A percentile compares a stretch with the other conserved stretches of the same genome.
Conservation (phyloP, 305 asterid genomes). For the Fraxinus platypoda region DNA sequence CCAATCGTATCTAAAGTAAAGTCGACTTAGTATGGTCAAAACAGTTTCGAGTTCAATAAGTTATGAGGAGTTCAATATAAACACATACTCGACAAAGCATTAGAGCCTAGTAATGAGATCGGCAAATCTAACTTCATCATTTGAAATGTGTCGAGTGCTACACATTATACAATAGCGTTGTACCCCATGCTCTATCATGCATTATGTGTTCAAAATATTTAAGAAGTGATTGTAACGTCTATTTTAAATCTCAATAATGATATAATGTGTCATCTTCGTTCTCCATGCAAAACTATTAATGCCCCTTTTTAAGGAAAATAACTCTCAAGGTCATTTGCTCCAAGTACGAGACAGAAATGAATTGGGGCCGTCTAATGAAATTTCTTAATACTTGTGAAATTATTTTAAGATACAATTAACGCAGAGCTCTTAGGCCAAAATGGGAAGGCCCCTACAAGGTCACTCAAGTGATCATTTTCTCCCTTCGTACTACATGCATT, state of each 20-base stretch:
- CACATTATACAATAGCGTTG: neutral
- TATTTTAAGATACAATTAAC: neutral
- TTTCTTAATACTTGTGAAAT: neutral
- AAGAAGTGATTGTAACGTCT: neutral
- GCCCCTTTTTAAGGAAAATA: neutral
- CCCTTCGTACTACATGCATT: neutral
- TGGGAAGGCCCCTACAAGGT: neutral
- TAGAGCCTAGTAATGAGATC: neutral
- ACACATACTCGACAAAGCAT: neutral
- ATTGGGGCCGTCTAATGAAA: neutral
- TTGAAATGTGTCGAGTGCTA: neutral
- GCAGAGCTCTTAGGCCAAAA: neutral
- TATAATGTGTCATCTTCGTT: neutral
- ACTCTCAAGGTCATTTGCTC: neutral
- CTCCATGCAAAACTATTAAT: neutral
- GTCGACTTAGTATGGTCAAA: neutral
- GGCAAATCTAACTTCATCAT: neutral
- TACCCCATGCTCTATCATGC: neutral
- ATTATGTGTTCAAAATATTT: neutral
- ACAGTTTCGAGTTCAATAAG: neutral
- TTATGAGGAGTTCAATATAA: neutral
- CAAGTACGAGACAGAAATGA: neutral
- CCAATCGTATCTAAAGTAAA: neutral
- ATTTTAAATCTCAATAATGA: neutral
- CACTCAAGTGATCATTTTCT: neutral